phyloP scores from a whole-genome alignment of 2,329 filamentous ascomycete species.

The Phaeophleospora eucalypticola region DNA sequence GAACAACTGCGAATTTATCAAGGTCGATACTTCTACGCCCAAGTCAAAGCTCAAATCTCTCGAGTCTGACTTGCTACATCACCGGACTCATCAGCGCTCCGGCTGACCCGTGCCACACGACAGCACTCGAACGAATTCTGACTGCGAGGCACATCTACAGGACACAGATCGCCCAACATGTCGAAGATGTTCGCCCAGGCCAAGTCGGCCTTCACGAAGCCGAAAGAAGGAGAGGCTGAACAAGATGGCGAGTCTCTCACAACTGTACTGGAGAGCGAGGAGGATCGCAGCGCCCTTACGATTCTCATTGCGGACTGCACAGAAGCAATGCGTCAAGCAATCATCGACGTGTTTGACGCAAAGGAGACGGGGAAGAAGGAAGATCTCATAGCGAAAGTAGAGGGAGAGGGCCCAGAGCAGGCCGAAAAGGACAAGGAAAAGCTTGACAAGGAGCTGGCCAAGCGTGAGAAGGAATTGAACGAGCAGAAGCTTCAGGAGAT shows the following conservation, averaged over 20 bases:
- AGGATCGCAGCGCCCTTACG: conserved; percentile 42
- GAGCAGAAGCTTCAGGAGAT: conserved; percentile 57
- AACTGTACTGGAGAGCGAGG: conserved; percentile 41
- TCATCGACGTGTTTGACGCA: conserved; percentile 42
- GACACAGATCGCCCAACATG: too few relatives aligned
- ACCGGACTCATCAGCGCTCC: neutral
- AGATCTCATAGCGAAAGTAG: conserved; percentile 30
- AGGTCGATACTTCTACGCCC: too few relatives aligned
- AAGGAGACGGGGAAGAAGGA: conserved; percentile 31
- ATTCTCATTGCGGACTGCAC: conserved; percentile 45
- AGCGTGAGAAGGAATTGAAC: conserved; percentile 48
- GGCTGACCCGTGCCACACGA: neutral
- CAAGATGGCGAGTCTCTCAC: conserved; percentile 40
- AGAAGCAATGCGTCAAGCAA: conserved; percentile 42
- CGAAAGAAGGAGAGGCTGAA: conserved; percentile 11
- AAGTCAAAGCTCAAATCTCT: neutral
- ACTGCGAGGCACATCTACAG: too few relatives aligned
- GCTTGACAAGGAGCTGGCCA: conserved; percentile 27
- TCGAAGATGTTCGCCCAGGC: conserved; percentile 26
- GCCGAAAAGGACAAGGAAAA: conserved; percentile 6
- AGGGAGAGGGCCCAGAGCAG: conserved; percentile 16
- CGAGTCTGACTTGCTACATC: neutral
- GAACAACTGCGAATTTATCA: too few relatives aligned
- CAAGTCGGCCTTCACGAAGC: conserved; percentile 17
- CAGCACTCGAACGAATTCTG: too few relatives aligned